Evolutionary conservation across 495 filamentous ascomycete genomes (phyloP).

Genomic region (Penicillium cataractarum): DNA sequence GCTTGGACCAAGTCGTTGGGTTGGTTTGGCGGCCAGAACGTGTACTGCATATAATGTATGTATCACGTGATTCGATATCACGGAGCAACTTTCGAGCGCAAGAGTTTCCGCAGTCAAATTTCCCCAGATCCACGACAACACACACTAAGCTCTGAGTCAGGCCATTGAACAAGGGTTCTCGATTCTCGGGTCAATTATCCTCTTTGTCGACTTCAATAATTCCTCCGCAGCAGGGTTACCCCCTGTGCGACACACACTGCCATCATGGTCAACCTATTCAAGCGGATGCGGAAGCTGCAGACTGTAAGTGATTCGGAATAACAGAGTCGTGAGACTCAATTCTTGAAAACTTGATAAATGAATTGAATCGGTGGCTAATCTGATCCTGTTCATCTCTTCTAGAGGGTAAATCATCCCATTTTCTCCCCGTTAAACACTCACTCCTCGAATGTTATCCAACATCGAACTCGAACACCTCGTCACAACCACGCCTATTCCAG

Average conservation of each 20-base stretch:
- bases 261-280: slow-evolving; percentile 76
- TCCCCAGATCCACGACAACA: slow-evolving; percentile 29
- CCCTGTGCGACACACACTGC: slow-evolving; percentile 28
- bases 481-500: neutral
- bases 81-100: slow-evolving; percentile 35
- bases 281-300: slow-evolving; percentile 78
- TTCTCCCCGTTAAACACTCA: slow-evolving; percentile 19
- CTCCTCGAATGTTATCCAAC: slow-evolving; percentile 12
- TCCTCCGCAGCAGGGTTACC: slow-evolving; percentile 19
- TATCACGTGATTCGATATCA: slow-evolving; percentile 33
- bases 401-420: slow-evolving; percentile 41
- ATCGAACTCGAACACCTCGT: slow-evolving; percentile 1
- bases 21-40: neutral
- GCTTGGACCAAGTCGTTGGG: no score
- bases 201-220: neutral
- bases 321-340: neutral
- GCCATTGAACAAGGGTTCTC: neutral
- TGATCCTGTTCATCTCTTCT: slow-evolving; percentile 7
- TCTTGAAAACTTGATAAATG: slow-evolving; percentile 5
- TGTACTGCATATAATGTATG: neutral
- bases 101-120: slow-evolving; percentile 31
- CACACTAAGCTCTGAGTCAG: slow-evolving; percentile 9
- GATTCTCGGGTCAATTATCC: neutral
- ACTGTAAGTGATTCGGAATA: slow-evolving; percentile 56
- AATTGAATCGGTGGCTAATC: slow-evolving; percentile 10